Percentiles rank a stretch among this genome's conserved stretches.
Conservation (phyloP, 2,329 filamentous ascomycete species). For the Colletotrichum kahawae region DNA sequence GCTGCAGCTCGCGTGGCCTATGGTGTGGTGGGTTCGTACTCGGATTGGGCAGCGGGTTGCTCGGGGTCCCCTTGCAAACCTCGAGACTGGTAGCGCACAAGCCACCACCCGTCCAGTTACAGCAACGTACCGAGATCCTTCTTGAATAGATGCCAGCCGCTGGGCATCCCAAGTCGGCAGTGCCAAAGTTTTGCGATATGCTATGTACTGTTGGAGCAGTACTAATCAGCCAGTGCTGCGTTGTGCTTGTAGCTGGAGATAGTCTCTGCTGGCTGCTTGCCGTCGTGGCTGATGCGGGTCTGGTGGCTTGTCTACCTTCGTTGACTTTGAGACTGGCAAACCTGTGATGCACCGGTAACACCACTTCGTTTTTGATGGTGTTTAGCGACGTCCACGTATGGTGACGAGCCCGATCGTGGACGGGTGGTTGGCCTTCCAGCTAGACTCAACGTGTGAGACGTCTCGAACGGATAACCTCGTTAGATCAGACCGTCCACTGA, state of each 20-base stretch:
- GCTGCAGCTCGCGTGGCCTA: background rate
- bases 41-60: constrained; percentile 1
- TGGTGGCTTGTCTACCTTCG: background rate
- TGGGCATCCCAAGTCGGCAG: background rate
- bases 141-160: background rate
- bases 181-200: background rate
- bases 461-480: background rate
- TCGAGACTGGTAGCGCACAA: background rate
- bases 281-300: background rate
- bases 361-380: background rate
- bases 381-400: background rate
- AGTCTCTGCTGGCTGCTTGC: background rate
- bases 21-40: background rate
- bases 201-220: background rate
- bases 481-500: constrained; percentile 9
- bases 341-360: background rate
- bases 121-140: background rate
- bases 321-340: background rate
- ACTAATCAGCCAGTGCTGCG: background rate
- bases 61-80: constrained; percentile 3
- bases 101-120: background rate
- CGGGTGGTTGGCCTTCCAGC: background rate
- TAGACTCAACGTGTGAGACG: constrained; percentile 4
- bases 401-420: background rate
- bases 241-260: background rate